phyloP scores from a whole-genome alignment of 1,139 yeast species.

The Meyerozyma guilliermondii region DNA sequence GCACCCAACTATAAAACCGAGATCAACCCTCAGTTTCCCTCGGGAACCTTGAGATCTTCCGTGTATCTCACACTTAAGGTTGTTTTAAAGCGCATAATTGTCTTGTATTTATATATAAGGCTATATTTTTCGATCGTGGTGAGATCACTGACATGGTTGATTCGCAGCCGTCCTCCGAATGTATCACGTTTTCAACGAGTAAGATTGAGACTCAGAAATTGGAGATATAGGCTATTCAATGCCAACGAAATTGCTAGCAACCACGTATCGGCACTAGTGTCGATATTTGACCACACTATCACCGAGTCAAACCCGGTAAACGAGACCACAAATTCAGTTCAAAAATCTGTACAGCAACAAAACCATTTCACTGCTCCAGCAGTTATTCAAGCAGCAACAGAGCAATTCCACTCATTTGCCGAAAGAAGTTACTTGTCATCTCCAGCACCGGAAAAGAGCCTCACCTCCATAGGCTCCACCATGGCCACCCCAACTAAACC shows the following conservation, averaged over 20 bases:
- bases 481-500: neutral
- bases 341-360: no score
- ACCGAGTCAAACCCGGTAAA: no score
- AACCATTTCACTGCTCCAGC: no score
- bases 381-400: no score
- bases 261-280: conserved; percentile 2
- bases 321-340: neutral
- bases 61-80: neutral
- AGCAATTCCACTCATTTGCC: no score
- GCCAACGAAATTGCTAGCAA: neutral
- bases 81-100: neutral
- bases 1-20: neutral
- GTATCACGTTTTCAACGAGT: neutral
- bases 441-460: no score
- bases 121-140: neutral
- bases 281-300: neutral
- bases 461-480: no score
- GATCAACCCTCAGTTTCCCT: neutral
- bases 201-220: neutral
- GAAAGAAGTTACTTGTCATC: no score
- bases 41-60: neutral
- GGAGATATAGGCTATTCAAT: neutral
- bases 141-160: neutral
- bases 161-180: neutral
- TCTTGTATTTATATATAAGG: neutral